A percentile compares a stretch with the other conserved stretches of the same genome.
These are phyloP conservation scores for Poa pratensis DNA, from an alignment of 176 grass and related monocot genomes.

Conservation along the genomic window DNA sequence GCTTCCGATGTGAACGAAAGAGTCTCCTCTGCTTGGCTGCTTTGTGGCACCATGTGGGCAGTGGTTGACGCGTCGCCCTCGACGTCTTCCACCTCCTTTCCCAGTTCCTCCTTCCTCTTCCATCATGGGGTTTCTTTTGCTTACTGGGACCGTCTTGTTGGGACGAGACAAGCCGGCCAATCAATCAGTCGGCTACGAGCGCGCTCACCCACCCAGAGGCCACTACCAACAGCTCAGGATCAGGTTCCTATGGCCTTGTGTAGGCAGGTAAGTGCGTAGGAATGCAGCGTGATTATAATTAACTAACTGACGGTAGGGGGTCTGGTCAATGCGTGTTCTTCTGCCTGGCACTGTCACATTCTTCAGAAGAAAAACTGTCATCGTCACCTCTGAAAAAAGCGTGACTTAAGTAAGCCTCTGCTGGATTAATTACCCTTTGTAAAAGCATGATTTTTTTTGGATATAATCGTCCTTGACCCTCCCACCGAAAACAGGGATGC, in stretches of 20 bases:
- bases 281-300: neutral
- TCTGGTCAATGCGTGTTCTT: conserved; percentile 9
- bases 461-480: neutral
- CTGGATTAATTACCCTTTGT: too few relatives aligned
- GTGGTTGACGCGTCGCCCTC: conserved; percentile 67
- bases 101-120: neutral
- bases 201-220: conserved; percentile 35
- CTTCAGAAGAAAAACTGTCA: neutral
- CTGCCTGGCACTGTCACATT: neutral
- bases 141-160: conserved; percentile 31
- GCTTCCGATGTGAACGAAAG: conserved; percentile 9
- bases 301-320: neutral
- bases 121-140: conserved; percentile 27
- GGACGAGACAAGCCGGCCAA: conserved; percentile 38
- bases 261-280: neutral
- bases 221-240: conserved; percentile 11
- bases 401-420: too few relatives aligned
- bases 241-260: neutral
- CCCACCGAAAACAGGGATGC: neutral
- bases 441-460: neutral
- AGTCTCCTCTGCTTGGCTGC: neutral
- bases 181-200: neutral
- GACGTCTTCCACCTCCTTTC: neutral
- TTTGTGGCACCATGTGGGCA: conserved; percentile 47
- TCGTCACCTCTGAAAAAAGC: too few relatives aligned